Evolutionary conservation across 164 flowering plant species (phyloP).

Genomic region (Warburgia ugandensis): DNA sequence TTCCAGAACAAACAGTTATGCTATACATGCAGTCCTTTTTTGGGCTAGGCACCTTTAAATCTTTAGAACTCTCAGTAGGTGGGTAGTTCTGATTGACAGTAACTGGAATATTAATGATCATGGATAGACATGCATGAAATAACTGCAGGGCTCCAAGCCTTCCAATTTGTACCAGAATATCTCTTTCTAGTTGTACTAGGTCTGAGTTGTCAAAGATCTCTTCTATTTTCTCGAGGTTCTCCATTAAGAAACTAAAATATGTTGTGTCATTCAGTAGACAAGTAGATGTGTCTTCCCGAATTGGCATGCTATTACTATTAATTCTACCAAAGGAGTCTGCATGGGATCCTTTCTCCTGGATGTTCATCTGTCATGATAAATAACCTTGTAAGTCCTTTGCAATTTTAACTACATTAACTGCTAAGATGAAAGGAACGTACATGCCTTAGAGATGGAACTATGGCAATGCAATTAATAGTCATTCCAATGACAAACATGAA

Average conservation of each 20-base stretch:
- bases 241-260: slow-evolving; percentile 39
- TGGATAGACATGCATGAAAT: slow-evolving; percentile 53
- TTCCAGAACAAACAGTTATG: slow-evolving; percentile 39
- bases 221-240: slow-evolving; percentile 57
- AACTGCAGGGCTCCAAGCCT: slow-evolving; percentile 71
- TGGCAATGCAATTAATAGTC: too few relatives aligned
- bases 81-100: slow-evolving; percentile 13
- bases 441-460: neutral
- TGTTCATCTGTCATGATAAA: slow-evolving; percentile 26
- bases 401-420: neutral
- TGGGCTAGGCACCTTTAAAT: slow-evolving; percentile 1
- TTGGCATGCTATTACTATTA: slow-evolving; percentile 12
- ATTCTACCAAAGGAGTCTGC: slow-evolving; percentile 6
- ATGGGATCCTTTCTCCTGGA: slow-evolving; percentile 13
- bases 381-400: neutral
- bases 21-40: slow-evolving; percentile 8
- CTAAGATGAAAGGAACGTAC: neutral
- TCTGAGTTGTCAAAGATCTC: slow-evolving; percentile 42
- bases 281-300: slow-evolving; percentile 17
- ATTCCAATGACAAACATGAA: too few relatives aligned
- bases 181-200: slow-evolving; percentile 46
- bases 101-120: slow-evolving; percentile 29
- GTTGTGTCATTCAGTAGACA: slow-evolving; percentile 19
- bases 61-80: slow-evolving; percentile 16
- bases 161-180: slow-evolving; percentile 60